phyloP scores from a whole-genome alignment of 129 eudicot species.

The Scalesia atractyloides region DNA sequence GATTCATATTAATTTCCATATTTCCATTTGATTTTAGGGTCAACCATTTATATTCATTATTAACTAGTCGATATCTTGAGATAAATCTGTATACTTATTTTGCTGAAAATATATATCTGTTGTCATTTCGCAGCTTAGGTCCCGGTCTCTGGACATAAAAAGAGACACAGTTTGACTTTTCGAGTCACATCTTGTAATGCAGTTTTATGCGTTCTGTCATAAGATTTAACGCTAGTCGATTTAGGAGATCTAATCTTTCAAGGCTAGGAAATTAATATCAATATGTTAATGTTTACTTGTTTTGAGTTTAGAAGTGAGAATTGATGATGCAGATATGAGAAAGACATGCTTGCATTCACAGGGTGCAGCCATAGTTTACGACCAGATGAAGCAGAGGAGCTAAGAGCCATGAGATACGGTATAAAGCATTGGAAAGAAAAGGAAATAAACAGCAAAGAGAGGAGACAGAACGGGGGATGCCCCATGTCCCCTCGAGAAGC shows the following conservation, averaged over 20 bases:
- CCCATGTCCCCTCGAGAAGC: slow-evolving; percentile 97
- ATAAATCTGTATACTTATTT: too few species aligned
- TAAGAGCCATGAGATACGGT: slow-evolving; percentile 60
- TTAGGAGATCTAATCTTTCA: too few species aligned
- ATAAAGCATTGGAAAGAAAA: slow-evolving; percentile 94
- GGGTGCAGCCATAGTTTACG: slow-evolving; percentile 63
- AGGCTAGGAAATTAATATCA: not conserved
- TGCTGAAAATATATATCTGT: not conserved
- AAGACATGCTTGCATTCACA: slow-evolving; percentile 95
- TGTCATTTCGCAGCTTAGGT: too few species aligned
- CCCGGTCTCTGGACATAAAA: too few species aligned
- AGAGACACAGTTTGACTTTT: slow-evolving; percentile 2
- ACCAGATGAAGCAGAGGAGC: slow-evolving; percentile 58
- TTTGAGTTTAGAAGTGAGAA: too few species aligned
- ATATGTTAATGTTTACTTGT: too few species aligned
- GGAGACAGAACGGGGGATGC: slow-evolving; percentile 73
- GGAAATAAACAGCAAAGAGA: slow-evolving; percentile 63
- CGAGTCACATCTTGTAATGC: slow-evolving; percentile 5
- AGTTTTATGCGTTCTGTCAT: not conserved
- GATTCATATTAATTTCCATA: too few species aligned
- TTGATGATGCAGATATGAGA: slow-evolving; percentile 53
- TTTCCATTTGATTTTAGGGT: too few species aligned
- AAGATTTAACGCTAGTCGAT: not conserved
- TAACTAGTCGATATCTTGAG: too few species aligned
- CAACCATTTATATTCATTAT: too few species aligned